Evolutionary conservation across 2,329 filamentous ascomycete species (phyloP), one percentile per base, ranked within the genome.

Genomic region (Sporothrix luriei): DNA sequence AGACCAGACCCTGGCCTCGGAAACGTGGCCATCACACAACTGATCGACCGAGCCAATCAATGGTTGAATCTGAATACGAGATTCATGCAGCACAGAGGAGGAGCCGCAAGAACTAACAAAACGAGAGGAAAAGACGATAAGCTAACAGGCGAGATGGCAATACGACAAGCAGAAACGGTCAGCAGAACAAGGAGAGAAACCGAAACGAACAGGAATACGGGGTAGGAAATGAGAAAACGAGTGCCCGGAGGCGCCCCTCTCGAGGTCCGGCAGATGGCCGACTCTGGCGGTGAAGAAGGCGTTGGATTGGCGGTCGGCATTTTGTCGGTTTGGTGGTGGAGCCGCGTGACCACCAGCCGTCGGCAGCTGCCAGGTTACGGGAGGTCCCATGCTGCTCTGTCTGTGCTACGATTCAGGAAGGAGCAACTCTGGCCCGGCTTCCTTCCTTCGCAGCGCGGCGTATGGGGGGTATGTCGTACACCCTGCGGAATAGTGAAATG

Each of bases 211-310:
- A 19, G 29, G 33, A 21, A 24, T 24, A 40, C 6, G 26, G 11
- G 26, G 26, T 19, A 24, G 9, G 4, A 51, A 21, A 29, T 33
- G 14, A n/a, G 19, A 19, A 66, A 43, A 33, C n/a, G 40, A 55
- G n/a, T n/a, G 62, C 62, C 33, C 64, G 2, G 64, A 16, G 7
- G 33, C 29, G n/a, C 33, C 33, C 26, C 61, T 66, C 46, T 1
- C 19, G 62, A 51, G 48, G 24, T 49, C 64, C 64, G 49, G 64
- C 49, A 55, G 21, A 55, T 43, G 51, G 49, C 51, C 51, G 51
- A 48, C n/a, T 55, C 65, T 67, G 65, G 65, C 65, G 65, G 65
- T 67, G 65, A 67, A 54, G 65, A 46, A 29, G 65, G 33, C 38
- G 65, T 46, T 21, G 51, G 10, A 54, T 57, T 46, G 65, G 49